Conservation (phyloP, 1,284 basidiomycete species). For the Boletus semigastroideus region DNA sequence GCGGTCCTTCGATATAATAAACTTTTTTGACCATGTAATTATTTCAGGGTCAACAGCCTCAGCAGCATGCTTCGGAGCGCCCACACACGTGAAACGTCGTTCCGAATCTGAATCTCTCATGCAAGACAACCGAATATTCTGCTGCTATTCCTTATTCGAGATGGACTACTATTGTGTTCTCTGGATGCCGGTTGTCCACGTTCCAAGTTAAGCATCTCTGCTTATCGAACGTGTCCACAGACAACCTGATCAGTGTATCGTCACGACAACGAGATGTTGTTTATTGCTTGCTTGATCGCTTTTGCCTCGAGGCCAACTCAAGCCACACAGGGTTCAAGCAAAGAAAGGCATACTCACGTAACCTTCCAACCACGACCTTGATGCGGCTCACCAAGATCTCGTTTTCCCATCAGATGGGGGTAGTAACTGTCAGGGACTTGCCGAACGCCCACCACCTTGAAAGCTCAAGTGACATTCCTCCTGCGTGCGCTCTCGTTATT, state of each 20-base stretch:
- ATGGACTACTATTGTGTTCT: too few relatives aligned
- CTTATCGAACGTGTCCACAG: neutral
- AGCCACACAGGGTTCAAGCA: neutral
- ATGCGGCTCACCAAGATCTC: neutral
- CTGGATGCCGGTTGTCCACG: too few relatives aligned
- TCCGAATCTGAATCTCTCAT: neutral
- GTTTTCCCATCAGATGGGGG: neutral
- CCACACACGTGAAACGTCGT: neutral
- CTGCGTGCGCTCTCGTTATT: neutral
- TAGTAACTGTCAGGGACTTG: neutral
- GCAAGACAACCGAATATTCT: too few relatives aligned
- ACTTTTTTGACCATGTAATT: neutral
- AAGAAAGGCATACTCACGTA: neutral
- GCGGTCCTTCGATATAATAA: neutral
- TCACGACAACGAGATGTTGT: neutral
- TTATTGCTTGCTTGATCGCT: neutral
- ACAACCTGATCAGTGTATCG: neutral
- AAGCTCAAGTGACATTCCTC: neutral
- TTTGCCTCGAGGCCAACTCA: neutral
- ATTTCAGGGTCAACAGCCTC: neutral
- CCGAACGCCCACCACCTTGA: neutral
- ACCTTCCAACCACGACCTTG: neutral
- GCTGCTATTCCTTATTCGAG: too few relatives aligned
- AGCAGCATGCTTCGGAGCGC: neutral
- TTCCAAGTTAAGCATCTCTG: neutral